Conservation (phyloP, 352 stramenopile species). For the Elongisporangium senticosum region DNA sequence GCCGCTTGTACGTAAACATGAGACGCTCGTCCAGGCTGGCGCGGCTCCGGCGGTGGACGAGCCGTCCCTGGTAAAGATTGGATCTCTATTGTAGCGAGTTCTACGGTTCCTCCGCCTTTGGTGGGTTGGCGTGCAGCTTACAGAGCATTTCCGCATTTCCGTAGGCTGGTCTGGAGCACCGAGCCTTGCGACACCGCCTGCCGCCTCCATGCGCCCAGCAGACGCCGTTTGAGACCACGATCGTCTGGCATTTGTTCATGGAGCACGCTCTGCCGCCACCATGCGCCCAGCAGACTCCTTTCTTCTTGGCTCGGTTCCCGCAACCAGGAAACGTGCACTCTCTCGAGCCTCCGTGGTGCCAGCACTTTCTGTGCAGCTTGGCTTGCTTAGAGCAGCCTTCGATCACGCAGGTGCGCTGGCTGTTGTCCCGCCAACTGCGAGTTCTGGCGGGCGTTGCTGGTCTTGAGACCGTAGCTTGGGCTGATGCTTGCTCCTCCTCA, state of each 20-base stretch:
- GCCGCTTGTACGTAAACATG: too few species aligned
- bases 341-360: conserved; percentile 52
- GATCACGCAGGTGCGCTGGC: conserved; percentile 23
- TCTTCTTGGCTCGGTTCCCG: conserved; percentile 52
- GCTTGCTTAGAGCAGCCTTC: conserved; percentile 43
- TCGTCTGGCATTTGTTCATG: conserved; percentile 32
- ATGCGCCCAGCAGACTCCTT: conserved; percentile 59
- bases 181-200: conserved; percentile 8
- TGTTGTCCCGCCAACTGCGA: too few species aligned
- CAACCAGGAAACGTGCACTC: conserved; percentile 53
- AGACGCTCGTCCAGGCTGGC: too few species aligned
- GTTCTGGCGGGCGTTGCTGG: too few species aligned
- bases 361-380: conserved; percentile 49
- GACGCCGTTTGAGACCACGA: conserved; percentile 51
- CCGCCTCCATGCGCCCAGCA: conserved; percentile 20
- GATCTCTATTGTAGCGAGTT: too few species aligned
- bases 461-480: too few species aligned
- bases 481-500: too few species aligned
- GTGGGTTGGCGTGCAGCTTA: conserved; percentile 24
- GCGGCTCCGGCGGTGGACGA: too few species aligned
- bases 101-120: too few species aligned
- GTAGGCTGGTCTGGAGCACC: conserved; percentile 26
- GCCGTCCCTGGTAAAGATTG: too few species aligned
- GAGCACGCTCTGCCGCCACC: conserved; percentile 49
- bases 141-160: conserved; percentile 49